Base-by-base conservation (phyloP, 2,329 filamentous ascomycete genomes). In the Phyllosticta citribraziliensis region DNA sequence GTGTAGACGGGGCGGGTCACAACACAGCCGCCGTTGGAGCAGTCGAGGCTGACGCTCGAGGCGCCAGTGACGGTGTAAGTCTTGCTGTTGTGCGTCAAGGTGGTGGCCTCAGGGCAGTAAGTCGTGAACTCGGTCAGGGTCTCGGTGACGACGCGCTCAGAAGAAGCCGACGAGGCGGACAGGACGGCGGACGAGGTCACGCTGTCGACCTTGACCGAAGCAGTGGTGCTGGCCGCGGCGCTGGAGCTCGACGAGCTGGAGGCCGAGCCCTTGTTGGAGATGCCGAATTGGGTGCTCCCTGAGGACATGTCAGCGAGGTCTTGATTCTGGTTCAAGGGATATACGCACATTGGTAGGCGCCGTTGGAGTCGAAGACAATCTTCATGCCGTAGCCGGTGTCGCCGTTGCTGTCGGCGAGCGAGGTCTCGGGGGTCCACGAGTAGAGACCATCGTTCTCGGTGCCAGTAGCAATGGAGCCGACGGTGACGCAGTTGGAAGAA, bases 211-310 rank as follows among this genome's bases (percentile, higher is more conserved):
- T 70, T 52, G 52, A 53, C 52, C 35, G 63, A 35, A 20, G 61
- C 63, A 35, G 57, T 59, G 52, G 59, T 52, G 30, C 65, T 62
- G 63, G 66, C 57, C 20, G 55, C 58, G 55, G 52, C 63, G 30
- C 30, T 53, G 54, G 59, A 56, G 27, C 33, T 52, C 25, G 17
- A 30, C 19, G 52, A 25, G 24, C 27, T 33, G 22, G 22, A 22
- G 22, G 22, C 22, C 51, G 40, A 20, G n/a, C 47, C 19, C 54
- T 70, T 65, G 69, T 80, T 80, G 63, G 74, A 76, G 74, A 87
- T 78, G 67, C 84, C 84, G 75, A 86, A 86, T 72, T 86, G 83
- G 62, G 81, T 82, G 52, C 79, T 81, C 74, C 79, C 60, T 65
- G 57, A 19, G 35, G 20, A 22, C 22, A 20, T 20, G 57, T 50